Conservation (phyloP, 495 filamentous ascomycete genomes). For the Aspergillus olivimuriae region DNA sequence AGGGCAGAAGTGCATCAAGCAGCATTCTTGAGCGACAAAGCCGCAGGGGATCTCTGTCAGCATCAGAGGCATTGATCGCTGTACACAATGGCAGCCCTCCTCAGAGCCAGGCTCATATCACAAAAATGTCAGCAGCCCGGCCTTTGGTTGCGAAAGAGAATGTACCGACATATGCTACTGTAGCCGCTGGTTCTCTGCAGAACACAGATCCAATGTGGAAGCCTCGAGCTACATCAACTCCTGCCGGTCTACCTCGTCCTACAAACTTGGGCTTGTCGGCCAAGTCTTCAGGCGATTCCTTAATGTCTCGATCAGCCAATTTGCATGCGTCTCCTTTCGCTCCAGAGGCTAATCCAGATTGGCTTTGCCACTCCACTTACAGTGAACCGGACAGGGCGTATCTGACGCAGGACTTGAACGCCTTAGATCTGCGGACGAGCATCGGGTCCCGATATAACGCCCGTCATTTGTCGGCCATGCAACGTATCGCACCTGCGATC, state of each 20-base stretch:
- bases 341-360: constrained; percentile 25
- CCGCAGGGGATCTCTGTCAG: constrained; percentile 21
- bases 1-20: constrained; percentile 32
- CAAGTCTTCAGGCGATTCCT: constrained; percentile 32
- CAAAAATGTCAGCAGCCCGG: neutral
- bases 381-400: constrained; percentile 29
- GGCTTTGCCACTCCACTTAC: constrained; percentile 26
- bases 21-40: constrained; percentile 12
- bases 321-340: constrained; percentile 28
- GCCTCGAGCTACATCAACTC: constrained; percentile 21
- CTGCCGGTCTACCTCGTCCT: constrained; percentile 11
- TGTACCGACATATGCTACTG: constrained; percentile 21
- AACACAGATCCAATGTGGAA: constrained; percentile 12
- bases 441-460: constrained; percentile 20
- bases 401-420: constrained; percentile 12
- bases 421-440: constrained; percentile 19
- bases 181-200: constrained; percentile 19
- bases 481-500: constrained; percentile 11
- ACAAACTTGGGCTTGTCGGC: constrained; percentile 17
- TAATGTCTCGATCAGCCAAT: constrained; percentile 22
- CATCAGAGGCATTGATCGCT: constrained; percentile 34
- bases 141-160: constrained; percentile 18
- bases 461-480: constrained; percentile 19
- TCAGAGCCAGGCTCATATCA: constrained; percentile 8
- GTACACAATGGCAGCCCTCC: constrained; percentile 35